Evolutionary conservation across 306 rosid genomes (phyloP).

Genomic region (Citrullus mucosospermus): DNA sequence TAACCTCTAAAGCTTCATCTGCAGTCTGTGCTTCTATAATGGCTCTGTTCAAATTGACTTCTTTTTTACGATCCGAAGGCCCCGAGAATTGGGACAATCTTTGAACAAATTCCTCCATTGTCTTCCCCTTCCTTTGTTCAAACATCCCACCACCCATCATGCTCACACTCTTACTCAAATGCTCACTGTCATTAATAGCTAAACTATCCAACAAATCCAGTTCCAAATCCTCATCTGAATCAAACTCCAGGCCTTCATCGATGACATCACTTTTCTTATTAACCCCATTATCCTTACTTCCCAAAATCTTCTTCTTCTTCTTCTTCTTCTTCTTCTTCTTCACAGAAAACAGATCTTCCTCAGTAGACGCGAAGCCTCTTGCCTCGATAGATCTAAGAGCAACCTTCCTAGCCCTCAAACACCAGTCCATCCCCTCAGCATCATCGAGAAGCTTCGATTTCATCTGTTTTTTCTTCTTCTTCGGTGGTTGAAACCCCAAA

Average conservation of each 20-base stretch:
- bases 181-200: constrained; percentile 14
- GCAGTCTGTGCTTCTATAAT: constrained; percentile 74
- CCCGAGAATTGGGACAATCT: constrained; percentile 70
- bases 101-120: constrained; percentile 43
- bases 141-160: constrained; percentile 49
- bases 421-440: constrained; percentile 75
- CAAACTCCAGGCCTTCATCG: constrained; percentile 23
- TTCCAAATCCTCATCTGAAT: constrained; percentile 32
- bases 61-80: constrained; percentile 67
- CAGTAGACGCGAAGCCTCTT: constrained; percentile 37
- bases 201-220: constrained; percentile 6
- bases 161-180: constrained; percentile 39
- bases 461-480: constrained; percentile 38
- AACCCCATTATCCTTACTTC: constrained; percentile 16
- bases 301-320: constrained; percentile 27
- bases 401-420: constrained; percentile 57
- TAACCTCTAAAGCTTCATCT: constrained; percentile 64
- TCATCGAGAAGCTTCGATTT: constrained; percentile 39
- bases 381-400: constrained; percentile 59
- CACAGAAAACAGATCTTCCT: constrained; percentile 42
- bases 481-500: constrained; percentile 45
- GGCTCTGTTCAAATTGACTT: constrained; percentile 57
- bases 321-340: constrained; percentile 46
- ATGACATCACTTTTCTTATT: constrained; percentile 24
- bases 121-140: constrained; percentile 43